Percentiles rank a stretch among this genome's conserved stretches.
These are phyloP conservation scores for Cyclotella kingstonii DNA, from an alignment of 108 stramenopile species.

Conservation along the genomic window DNA sequence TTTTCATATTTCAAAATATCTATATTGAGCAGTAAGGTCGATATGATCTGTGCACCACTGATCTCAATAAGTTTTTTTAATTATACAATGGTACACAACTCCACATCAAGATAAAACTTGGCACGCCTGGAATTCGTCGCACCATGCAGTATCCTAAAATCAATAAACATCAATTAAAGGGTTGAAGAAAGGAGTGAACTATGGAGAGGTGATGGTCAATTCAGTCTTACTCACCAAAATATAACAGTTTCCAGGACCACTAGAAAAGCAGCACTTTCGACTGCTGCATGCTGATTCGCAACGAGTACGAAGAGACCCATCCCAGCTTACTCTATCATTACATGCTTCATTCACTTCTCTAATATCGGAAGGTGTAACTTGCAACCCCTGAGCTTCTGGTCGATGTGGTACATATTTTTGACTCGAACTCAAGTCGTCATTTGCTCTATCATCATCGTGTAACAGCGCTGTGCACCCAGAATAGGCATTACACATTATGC, in stretches of 20 bases:
- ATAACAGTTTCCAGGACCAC: slow-evolving; percentile 26
- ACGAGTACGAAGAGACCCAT: slow-evolving; percentile 2
- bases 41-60: too few relatives aligned
- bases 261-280: slow-evolving; percentile 24
- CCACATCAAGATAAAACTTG: slow-evolving; percentile 2
- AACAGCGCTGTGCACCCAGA: slow-evolving; percentile 17
- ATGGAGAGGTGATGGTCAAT: background rate
- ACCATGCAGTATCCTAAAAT: slow-evolving; percentile 27
- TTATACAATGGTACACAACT: background rate
- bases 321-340: background rate
- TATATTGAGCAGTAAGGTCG: too few relatives aligned
- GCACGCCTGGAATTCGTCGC: slow-evolving; percentile 26
- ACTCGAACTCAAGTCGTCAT: background rate
- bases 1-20: too few relatives aligned
- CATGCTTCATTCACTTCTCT: slow-evolving; percentile 14
- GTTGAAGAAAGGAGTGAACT: background rate
- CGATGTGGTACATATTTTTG: background rate
- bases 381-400: background rate
- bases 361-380: slow-evolving; percentile 1
- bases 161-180: background rate
- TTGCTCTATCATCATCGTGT: background rate
- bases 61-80: too few relatives aligned
- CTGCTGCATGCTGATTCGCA: slow-evolving; percentile 19
- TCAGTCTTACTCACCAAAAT: slow-evolving; percentile 2
- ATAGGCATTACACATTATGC: slow-evolving; percentile 19